These are phyloP conservation scores for Gyromitra esculenta DNA, from an alignment of 2,329 filamentous ascomycete genomes.

Conservation along the genomic window DNA sequence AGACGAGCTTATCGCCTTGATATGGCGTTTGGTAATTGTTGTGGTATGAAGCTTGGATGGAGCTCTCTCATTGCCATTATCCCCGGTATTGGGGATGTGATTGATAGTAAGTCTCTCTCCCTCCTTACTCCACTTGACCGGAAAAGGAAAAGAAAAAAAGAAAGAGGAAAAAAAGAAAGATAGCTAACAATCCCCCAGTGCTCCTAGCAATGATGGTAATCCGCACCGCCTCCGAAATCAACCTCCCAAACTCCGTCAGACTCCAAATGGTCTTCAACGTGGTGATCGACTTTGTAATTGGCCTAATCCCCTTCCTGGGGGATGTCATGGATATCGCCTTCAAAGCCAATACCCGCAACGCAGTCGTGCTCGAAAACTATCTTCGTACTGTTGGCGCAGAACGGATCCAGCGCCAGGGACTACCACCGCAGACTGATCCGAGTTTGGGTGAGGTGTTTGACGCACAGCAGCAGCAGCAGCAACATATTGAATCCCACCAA, in stretches of 20 bases:
- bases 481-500: slow-evolving; percentile 35
- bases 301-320: slow-evolving; percentile 78
- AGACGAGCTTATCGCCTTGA: slow-evolving; percentile 86
- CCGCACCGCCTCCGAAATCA: slow-evolving; percentile 77
- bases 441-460: slow-evolving; percentile 47
- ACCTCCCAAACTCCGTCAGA: slow-evolving; percentile 71
- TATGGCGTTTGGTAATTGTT: slow-evolving; percentile 81
- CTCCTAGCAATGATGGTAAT: slow-evolving; percentile 80
- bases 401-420: slow-evolving; percentile 64
- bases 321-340: slow-evolving; percentile 77
- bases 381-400: slow-evolving; percentile 74
- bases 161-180: background rate
- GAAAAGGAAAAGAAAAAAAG: background rate
- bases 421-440: slow-evolving; percentile 58
- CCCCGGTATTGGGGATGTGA: slow-evolving; percentile 78
- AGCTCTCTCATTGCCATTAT: slow-evolving; percentile 83
- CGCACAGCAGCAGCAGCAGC: slow-evolving; percentile 41
- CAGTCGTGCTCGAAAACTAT: slow-evolving; percentile 73
- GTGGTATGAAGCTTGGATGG: slow-evolving; percentile 85
- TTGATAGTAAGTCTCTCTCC: slow-evolving; percentile 65
- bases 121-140: background rate
- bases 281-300: slow-evolving; percentile 75
- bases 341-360: slow-evolving; percentile 80
- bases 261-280: slow-evolving; percentile 84
- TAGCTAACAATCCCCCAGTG: slow-evolving; percentile 58